phyloP scores from a whole-genome alignment of 2,329 filamentous ascomycete genomes.

The Pseudogymnoascus sp. region DNA sequence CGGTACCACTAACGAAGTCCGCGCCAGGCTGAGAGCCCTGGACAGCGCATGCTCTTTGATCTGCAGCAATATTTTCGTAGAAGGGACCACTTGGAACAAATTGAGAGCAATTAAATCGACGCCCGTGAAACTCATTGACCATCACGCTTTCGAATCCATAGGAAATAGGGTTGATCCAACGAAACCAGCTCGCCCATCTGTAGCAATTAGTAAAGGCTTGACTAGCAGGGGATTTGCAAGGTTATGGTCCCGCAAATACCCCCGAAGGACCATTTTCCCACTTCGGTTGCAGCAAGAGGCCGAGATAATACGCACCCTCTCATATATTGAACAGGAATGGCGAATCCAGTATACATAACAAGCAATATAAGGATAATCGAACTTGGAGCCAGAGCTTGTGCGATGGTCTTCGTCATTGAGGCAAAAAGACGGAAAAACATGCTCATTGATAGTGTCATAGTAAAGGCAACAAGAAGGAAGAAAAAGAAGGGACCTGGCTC shows the following conservation, averaged over 20 bases:
- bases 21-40: slow-evolving; percentile 44
- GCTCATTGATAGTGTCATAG: slow-evolving; percentile 50
- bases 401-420: slow-evolving; percentile 63
- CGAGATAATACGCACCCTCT: neutral
- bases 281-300: neutral
- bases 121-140: slow-evolving; percentile 61
- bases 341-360: slow-evolving; percentile 48
- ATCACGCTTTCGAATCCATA: slow-evolving; percentile 64
- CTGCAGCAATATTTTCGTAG: slow-evolving; percentile 34
- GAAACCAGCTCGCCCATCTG: slow-evolving; percentile 56
- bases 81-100: slow-evolving; percentile 41
- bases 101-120: slow-evolving; percentile 45
- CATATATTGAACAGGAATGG: slow-evolving; percentile 29
- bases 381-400: slow-evolving; percentile 55
- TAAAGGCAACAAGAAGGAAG: slow-evolving; percentile 42
- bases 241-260: slow-evolving; percentile 54
- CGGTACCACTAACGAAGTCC: slow-evolving; percentile 45
- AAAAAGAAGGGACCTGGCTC: slow-evolving; percentile 61
- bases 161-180: slow-evolving; percentile 59
- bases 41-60: slow-evolving; percentile 45
- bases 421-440: slow-evolving; percentile 81
- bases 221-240: slow-evolving; percentile 43
- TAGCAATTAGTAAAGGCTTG: slow-evolving; percentile 53
- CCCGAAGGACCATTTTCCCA: slow-evolving; percentile 37
- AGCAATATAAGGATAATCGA: slow-evolving; percentile 54